Conservation (phyloP, 352 stramenopile species). For the Globisporangium irregulare region DNA sequence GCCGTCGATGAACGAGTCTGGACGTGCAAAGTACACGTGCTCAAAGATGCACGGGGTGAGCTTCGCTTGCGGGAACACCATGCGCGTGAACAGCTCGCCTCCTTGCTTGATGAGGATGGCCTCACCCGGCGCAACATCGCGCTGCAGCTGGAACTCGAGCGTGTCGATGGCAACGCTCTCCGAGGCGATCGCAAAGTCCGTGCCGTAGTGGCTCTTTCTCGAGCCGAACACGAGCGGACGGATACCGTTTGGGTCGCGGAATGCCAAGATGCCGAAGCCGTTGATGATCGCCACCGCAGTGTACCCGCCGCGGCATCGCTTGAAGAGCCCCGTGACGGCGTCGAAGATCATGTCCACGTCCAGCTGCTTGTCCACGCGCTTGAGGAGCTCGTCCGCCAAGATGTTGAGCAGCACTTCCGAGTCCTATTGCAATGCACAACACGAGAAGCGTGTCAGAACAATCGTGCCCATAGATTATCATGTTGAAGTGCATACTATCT, state of each 20-base stretch:
- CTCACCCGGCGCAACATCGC: slow-evolving; percentile 96
- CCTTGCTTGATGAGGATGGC: slow-evolving; percentile 94
- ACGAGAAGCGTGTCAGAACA: neutral
- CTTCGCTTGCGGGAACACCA: slow-evolving; percentile 66
- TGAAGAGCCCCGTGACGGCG: slow-evolving; percentile 91
- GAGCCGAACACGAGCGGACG: slow-evolving; percentile 94
- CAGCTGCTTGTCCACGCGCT: slow-evolving; percentile 64
- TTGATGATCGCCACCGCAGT: slow-evolving; percentile 97
- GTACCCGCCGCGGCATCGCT: slow-evolving; percentile 95
- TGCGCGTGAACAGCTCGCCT: slow-evolving; percentile 81
- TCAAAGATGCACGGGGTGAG: slow-evolving; percentile 99
- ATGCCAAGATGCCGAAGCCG: slow-evolving; percentile 96
- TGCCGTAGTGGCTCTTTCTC: slow-evolving; percentile 75
- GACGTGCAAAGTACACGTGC: slow-evolving; percentile 99
- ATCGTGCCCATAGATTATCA: neutral
- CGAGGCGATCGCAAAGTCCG: slow-evolving; percentile 95
- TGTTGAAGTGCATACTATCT: neutral
- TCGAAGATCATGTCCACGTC: slow-evolving; percentile 87
- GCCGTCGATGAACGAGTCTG: slow-evolving; percentile 98
- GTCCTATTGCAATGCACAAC: slow-evolving; percentile 56
- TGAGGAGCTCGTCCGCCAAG: slow-evolving; percentile 95
- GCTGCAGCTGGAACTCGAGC: slow-evolving; percentile 94
- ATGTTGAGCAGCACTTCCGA: slow-evolving; percentile 99
- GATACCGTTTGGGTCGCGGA: slow-evolving; percentile 98
- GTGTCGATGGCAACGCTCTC: slow-evolving; percentile 99